Evolutionary conservation across 2,329 filamentous ascomycete species (phyloP).

Genomic region (Chaetomiaceae sp.): DNA sequence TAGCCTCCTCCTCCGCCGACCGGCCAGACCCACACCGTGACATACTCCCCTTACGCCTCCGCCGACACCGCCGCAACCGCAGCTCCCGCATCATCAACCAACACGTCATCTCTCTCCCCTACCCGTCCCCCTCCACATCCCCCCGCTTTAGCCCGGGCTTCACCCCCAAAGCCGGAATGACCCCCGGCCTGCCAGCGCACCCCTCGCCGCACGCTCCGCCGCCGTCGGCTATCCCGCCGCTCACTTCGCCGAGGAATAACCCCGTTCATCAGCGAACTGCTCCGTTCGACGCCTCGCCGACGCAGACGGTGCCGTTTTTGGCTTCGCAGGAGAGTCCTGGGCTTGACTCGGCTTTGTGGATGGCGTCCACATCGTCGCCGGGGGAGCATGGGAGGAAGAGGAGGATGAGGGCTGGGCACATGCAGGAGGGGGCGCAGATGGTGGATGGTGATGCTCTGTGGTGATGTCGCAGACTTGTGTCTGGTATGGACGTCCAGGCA

Average conservation of each 20-base stretch:
- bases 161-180: slow-evolving; percentile 1
- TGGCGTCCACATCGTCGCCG: not conserved
- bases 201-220: slow-evolving; percentile 2
- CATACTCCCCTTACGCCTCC: slow-evolving; percentile 14
- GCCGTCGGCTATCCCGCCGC: not conserved
- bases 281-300: slow-evolving; percentile 10
- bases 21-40: not conserved
- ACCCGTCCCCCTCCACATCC: not conserved
- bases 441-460: slow-evolving; percentile 12
- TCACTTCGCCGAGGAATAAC: slow-evolving; percentile 16
- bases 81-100: slow-evolving; percentile 8
- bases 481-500: not conserved
- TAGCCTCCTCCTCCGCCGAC: not conserved
- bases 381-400: slow-evolving; percentile 2
- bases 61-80: slow-evolving; percentile 5
- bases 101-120: slow-evolving; percentile 17
- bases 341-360: slow-evolving; percentile 6
- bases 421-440: slow-evolving; percentile 1
- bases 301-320: slow-evolving; percentile 12
- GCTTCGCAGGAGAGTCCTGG: slow-evolving; percentile 8
- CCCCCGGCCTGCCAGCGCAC: slow-evolving; percentile 10
- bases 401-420: not conserved
- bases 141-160: slow-evolving; percentile 8
- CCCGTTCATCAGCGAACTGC: slow-evolving; percentile 20
- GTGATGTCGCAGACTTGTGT: not conserved